Base-by-base conservation (phyloP, 2,329 filamentous ascomycete genomes). In the Fusarium drepaniforme region DNA sequence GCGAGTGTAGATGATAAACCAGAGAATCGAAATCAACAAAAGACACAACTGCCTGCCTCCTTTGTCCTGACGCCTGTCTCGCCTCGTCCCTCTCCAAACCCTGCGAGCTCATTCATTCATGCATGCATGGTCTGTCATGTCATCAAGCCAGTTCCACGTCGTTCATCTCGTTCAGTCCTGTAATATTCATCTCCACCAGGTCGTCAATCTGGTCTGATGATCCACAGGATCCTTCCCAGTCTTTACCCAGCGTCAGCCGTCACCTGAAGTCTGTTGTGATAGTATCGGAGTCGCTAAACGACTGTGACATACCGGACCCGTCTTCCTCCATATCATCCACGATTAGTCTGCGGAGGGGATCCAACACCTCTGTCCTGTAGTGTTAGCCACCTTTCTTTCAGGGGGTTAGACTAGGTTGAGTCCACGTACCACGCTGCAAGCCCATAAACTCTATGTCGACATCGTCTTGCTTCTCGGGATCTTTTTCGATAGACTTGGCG, bases 241-340 rank as follows among this genome's bases (percentile, higher is more conserved):
- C 88, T 89, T 81, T 69, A 28, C 64, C 57, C 66, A 75, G 62
- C 65, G 75, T 79, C 71, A 80, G 71, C 71, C 71, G 64, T 78
- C 71, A 77, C 67, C 66, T 64, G 66, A 77, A 73, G 69, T 79
- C 74, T 78, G 70, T 67, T 70, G 66, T 79, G 42, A 73, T 76
- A 72, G 77, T 75, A 65, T 77, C 76, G 66, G 70, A 77, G 69
- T 76, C 75, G 72, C 78, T 75, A 65, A 78, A 69, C 66, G 77
- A 77, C 73, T 76, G 75, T 61, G 77, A 87, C 88, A 83, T 88
- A 90, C 89, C 89, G 75, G 89, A 90, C 75, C 83, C 88, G 64
- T 91, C 89, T 63, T 91, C 89, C 71, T 91, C 89, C 66, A 89
- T 78, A 69, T 90, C 88, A 59, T 91, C 89, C 18, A 90, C 85